A percentile compares a stretch with the other conserved stretches of the same genome.
Evolutionary conservation across 306 rosid species (phyloP).

Genomic region (Rubus idaeus): DNA sequence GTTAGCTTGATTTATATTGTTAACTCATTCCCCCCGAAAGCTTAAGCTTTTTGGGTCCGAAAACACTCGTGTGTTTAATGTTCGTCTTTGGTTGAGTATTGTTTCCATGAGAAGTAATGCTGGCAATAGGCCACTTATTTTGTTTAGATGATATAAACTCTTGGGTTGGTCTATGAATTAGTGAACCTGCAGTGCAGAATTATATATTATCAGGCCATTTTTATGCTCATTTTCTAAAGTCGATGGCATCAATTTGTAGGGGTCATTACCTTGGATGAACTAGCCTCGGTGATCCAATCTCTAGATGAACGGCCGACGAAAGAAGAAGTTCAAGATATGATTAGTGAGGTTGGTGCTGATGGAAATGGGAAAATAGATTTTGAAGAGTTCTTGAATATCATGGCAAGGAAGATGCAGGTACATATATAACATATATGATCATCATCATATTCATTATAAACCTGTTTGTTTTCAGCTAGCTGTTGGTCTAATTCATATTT

Average conservation of each 20-base stretch:
- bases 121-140: background rate
- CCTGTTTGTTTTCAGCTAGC: background rate
- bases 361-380: constrained; percentile 45
- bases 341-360: constrained; percentile 37
- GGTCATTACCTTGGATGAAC: constrained; percentile 39
- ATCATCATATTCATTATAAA: background rate
- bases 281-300: constrained; percentile 36
- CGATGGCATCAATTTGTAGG: constrained; percentile 28
- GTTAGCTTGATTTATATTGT: background rate
- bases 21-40: background rate
- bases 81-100: background rate
- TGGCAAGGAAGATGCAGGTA: constrained; percentile 58
- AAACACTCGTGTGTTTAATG: background rate
- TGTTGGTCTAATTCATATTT: background rate
- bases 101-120: background rate
- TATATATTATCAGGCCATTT: background rate
- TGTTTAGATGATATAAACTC: background rate
- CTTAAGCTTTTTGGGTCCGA: background rate
- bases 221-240: background rate
- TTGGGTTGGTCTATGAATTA: background rate
- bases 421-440: background rate
- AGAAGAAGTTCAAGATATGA: constrained; percentile 49
- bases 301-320: constrained; percentile 44
- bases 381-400: constrained; percentile 47
- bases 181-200: background rate